Evolutionary conservation across 495 filamentous ascomycete species (phyloP).

Genomic region (Tuber borchii): DNA sequence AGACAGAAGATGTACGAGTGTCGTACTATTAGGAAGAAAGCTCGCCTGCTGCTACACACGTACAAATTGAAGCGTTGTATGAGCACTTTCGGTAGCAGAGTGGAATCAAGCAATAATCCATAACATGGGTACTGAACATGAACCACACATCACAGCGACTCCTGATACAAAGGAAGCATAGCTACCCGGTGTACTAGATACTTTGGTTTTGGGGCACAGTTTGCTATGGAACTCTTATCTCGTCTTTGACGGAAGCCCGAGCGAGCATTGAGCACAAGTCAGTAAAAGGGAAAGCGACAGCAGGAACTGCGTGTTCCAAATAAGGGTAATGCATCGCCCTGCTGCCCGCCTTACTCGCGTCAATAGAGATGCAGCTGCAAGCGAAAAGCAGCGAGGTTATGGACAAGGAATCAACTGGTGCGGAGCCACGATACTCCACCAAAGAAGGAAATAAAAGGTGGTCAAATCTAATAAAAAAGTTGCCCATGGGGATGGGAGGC

Average conservation of each 20-base stretch:
- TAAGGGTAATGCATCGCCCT: slow-evolving; percentile 20
- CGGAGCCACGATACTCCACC: slow-evolving; percentile 27
- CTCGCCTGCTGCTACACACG: not conserved
- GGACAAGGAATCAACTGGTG: slow-evolving; percentile 20
- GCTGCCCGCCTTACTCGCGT: slow-evolving; percentile 22
- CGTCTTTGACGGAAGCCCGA: not conserved
- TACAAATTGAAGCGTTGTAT: not conserved
- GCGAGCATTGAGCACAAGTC: slow-evolving; percentile 1
- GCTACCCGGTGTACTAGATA: not conserved
- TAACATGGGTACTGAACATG: not conserved
- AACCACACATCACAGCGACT: not conserved
- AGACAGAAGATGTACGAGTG: not conserved
- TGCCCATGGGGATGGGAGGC: not conserved
- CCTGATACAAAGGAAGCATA: not conserved
- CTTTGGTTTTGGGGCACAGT: not conserved
- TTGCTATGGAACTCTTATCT: slow-evolving; percentile 2
- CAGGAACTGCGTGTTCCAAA: slow-evolving; percentile 20
- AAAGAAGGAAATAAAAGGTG: not conserved
- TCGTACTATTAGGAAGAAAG: not conserved
- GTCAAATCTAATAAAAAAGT: not conserved
- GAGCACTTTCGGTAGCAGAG: not conserved
- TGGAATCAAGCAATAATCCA: not conserved
- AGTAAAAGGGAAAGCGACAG: slow-evolving; percentile 22
- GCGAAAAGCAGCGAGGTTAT: slow-evolving; percentile 11
- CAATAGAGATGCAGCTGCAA: slow-evolving; percentile 21